Evolutionary conservation across 2,329 filamentous ascomycete species (phyloP).

Genomic region (Penicillium concentricum): DNA sequence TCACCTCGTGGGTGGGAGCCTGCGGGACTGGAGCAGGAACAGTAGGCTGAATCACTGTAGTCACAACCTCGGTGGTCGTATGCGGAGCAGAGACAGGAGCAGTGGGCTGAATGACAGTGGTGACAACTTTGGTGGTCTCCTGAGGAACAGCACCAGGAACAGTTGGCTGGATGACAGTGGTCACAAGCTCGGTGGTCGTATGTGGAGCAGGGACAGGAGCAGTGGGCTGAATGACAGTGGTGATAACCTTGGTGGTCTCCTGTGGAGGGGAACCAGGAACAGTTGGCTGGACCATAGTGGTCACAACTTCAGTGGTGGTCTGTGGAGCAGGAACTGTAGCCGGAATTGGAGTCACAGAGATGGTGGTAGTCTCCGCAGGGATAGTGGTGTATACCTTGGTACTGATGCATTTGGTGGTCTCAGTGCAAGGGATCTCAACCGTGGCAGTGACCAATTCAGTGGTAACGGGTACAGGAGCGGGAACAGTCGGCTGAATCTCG

Average conservation of each 20-base stretch:
- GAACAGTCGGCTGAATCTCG: not conserved
- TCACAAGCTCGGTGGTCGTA: not conserved
- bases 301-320: not conserved
- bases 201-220: not conserved
- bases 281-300: not conserved
- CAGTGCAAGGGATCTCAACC: constrained; percentile 2
- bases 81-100: not conserved
- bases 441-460: not conserved
- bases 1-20: not conserved
- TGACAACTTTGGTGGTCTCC: not conserved
- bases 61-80: not conserved
- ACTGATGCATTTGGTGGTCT: constrained; percentile 2
- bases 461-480: not conserved
- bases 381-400: not conserved
- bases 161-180: not conserved
- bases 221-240: not conserved
- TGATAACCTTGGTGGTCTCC: not conserved
- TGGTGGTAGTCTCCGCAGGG: not conserved
- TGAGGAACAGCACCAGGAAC: not conserved
- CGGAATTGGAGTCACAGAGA: constrained; percentile 1
- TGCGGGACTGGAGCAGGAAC: not conserved
- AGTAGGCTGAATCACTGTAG: not conserved
- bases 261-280: not conserved
- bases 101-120: not conserved
- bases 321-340: not conserved